Base-by-base conservation (phyloP, 2,329 filamentous ascomycete species). In the Cladosporium sp. region DNA sequence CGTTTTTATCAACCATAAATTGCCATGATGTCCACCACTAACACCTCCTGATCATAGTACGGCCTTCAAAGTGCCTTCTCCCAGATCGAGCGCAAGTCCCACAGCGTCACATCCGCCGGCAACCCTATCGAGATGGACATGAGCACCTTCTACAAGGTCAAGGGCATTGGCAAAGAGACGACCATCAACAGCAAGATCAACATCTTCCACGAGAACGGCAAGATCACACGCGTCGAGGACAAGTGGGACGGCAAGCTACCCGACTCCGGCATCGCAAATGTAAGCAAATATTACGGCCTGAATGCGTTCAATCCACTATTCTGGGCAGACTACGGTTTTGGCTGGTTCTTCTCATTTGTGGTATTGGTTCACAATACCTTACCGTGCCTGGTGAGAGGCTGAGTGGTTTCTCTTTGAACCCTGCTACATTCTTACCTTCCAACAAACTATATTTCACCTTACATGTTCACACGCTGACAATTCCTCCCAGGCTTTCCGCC, bases 41-140 rank as follows among this genome's bases (percentile, higher is more conserved):
- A 50, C 22, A 24, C 22, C 8, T 1, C 15, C 17, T n/a, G n/a
- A n/a, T n/a, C 57, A 48, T 40, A 68, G 78, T 87, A 87, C 66
- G 84, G 84, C 1, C 75, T 87, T 1, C 76, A 83, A 54, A 70
- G 78, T 3, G 78, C 82, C 2, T 87, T 87, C 68, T 75, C 73
- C 44, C 77, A 82, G 49, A 86, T 86, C 63, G 74, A 81, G 66
- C 78, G 82, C 24, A 73, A 83, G 47, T 72, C 75, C 35, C 79
- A 85, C 66, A 68, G 74, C 37, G 83, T 87, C 10, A 81, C 72
- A 0, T 77, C 74, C 15, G 69, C 74, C 0, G 83, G 83, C 1
- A 85, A 87, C 62, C 84, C 85, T 0, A 85, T 87, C 39, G 70
- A 77, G 58, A 71, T 87, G 65, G 75, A 83, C 44, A 49, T 83